phyloP scores from a whole-genome alignment of 208 protist genomes.

The Wallacemonas sp. region DNA sequence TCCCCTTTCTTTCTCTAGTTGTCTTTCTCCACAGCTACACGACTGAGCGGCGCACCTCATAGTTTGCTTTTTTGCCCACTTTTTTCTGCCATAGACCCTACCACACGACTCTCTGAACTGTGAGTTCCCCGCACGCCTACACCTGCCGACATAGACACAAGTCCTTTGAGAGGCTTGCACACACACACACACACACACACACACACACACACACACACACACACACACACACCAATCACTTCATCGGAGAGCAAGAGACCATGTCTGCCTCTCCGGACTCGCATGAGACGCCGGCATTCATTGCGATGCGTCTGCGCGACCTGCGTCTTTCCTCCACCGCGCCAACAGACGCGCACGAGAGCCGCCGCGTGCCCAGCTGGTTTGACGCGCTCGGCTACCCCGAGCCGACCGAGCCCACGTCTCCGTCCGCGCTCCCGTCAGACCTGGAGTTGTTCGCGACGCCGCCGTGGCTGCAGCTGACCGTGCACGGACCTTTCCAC shows the following conservation, averaged over 20 bases:
- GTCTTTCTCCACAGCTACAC: too few species aligned
- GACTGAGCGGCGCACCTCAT: too few species aligned
- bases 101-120: too few species aligned
- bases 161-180: too few species aligned
- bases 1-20: not conserved
- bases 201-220: not conserved
- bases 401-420: not conserved
- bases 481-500: not conserved
- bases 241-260: not conserved
- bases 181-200: too few species aligned
- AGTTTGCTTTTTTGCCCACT: too few species aligned
- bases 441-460: too few species aligned
- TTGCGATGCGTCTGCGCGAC: conserved; percentile 3
- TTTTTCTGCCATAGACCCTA: too few species aligned
- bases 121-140: too few species aligned
- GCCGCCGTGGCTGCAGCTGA: conserved; percentile 3
- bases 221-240: not conserved
- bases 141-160: too few species aligned
- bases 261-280: not conserved
- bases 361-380: not conserved
- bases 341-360: not conserved
- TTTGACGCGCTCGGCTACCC: too few species aligned
- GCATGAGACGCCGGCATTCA: not conserved
- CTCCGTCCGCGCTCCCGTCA: too few species aligned
- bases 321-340: not conserved